Evolutionary conservation across 768 basidiomycete species (phyloP).

Genomic region (Hydnum rufescens): DNA sequence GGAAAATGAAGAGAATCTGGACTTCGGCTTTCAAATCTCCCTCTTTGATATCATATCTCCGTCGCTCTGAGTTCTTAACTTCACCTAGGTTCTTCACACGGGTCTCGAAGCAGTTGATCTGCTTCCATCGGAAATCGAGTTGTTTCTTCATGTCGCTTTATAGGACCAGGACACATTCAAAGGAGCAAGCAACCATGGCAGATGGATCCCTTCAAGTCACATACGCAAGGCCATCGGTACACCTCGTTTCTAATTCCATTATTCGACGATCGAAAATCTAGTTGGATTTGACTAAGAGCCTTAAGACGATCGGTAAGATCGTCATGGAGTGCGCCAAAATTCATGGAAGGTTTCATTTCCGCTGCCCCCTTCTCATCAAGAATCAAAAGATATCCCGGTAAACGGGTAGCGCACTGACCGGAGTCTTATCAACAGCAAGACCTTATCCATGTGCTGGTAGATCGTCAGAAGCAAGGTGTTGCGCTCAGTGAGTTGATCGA

Average conservation of each 20-base stretch:
- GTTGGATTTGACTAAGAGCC: conserved; percentile 61
- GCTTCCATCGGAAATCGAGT: conserved; percentile 68
- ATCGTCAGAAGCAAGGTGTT: conserved; percentile 82
- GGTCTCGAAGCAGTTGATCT: too few species aligned
- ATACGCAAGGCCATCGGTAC: conserved; percentile 42
- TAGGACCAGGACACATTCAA: too few species aligned
- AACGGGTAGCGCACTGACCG: conserved; percentile 46
- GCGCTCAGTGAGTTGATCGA: conserved; percentile 83
- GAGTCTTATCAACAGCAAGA: conserved; percentile 75
- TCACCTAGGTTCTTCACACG: too few species aligned
- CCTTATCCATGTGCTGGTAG: conserved; percentile 89
- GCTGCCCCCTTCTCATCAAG: conserved; percentile 14
- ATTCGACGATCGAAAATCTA: conserved; percentile 70
- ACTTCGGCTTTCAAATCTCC: conserved; percentile 83
- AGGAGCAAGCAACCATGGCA: too few species aligned
- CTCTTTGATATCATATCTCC: conserved; percentile 61
- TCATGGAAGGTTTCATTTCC: conserved; percentile 83
- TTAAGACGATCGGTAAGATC: conserved; percentile 79
- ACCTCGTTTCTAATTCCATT: conserved; percentile 58
- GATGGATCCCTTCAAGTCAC: too few species aligned
- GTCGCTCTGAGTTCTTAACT: too few species aligned
- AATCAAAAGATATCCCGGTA: background rate
- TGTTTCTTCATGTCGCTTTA: conserved; percentile 69
- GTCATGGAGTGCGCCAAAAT: conserved; percentile 87
- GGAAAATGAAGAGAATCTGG: conserved; percentile 6